A percentile compares a stretch with the other conserved stretches of the same genome.
Conservation (phyloP, 331 rosid species). For the Erythrophleum ivorense region DNA sequence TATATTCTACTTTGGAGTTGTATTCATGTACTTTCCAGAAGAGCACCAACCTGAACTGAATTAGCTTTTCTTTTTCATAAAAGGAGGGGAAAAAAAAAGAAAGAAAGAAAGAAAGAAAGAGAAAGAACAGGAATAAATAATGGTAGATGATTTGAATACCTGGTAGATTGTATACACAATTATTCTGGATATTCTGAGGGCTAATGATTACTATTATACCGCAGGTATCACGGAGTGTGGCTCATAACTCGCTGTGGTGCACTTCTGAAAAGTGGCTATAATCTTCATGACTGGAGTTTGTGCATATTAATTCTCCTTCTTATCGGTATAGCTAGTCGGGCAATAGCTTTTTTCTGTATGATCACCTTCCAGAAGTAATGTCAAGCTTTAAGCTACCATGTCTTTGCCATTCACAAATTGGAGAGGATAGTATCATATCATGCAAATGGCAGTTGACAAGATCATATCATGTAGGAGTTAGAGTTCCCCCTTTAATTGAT, state of each 20-base stretch:
- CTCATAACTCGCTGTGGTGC: conserved; percentile 77
- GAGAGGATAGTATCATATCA: not conserved
- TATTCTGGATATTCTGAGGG: not conserved
- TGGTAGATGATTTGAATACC: too few relatives aligned
- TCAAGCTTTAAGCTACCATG: not conserved
- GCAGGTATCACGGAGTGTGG: conserved; percentile 85
- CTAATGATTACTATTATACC: not conserved
- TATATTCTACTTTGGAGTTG: too few relatives aligned
- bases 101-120: too few relatives aligned
- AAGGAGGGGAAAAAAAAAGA: too few relatives aligned
- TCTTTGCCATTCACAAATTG: conserved; percentile 20
- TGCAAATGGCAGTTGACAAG: not conserved
- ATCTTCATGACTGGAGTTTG: conserved; percentile 69
- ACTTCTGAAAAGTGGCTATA: conserved; percentile 58
- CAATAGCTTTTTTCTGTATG: conserved; percentile 59
- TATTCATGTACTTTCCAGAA: too few relatives aligned
- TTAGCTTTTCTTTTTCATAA: too few relatives aligned
- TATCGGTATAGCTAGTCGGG: conserved; percentile 62
- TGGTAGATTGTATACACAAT: not conserved
- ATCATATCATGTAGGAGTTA: not conserved
- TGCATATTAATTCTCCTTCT: conserved; percentile 60
- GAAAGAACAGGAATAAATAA: too few relatives aligned
- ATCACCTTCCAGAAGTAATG: conserved; percentile 60
- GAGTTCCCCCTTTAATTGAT: not conserved
- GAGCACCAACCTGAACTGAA: too few relatives aligned